Base-by-base conservation (phyloP, 768 basidiomycete genomes). In the Infundibulicybe gibba region DNA sequence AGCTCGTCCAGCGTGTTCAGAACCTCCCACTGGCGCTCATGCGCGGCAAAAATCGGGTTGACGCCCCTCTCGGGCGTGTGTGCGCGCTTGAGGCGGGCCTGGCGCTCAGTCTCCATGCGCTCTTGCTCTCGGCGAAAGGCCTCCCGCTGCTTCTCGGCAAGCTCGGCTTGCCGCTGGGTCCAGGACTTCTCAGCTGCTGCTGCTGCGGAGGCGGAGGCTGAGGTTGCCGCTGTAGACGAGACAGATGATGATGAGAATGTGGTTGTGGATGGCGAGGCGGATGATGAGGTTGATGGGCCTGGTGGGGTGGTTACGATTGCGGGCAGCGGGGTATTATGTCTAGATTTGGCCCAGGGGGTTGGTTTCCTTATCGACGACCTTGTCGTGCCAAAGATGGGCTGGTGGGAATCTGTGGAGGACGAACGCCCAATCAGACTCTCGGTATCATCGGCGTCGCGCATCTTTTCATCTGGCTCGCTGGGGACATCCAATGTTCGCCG, bases 71-170 rank as follows among this genome's bases (percentile, higher is more conserved):
- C 72, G 37, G 75, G 66, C 49, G 76, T 73, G 51, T 70, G 72
- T 40, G 80, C 70, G 25, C 25, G 25, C 8, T 25, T 25, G 25
- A 25, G 25, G 25, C 25, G 25, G 25, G 8, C 25, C 44, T 75
- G 57, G 32, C 77, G 64, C 50, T 80, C 77, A 38, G 80, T 75
- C 56, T 84, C 83, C 45, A 74, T 34, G 38, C 72, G 69, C 60
- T 85, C 83, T 25, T 25, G 3, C 60, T 87, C 83, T 48, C 72
- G 72, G 38, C 76, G 77, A 66, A 87, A 89, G 45, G 70, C 71
- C 68, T 87, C 85, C 57, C 84, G 80, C 59, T 85, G 87, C 49
- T 74, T 70, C 40, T 78, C 72, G 20, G 76, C 76, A 25, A 81
- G 76, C 55, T 87, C 82, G 16, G 74, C 80, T 50, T 85, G 81